These are phyloP conservation scores for Shiraia bambusicola DNA, from an alignment of 2,329 filamentous ascomycete species.

Conservation along the genomic window DNA sequence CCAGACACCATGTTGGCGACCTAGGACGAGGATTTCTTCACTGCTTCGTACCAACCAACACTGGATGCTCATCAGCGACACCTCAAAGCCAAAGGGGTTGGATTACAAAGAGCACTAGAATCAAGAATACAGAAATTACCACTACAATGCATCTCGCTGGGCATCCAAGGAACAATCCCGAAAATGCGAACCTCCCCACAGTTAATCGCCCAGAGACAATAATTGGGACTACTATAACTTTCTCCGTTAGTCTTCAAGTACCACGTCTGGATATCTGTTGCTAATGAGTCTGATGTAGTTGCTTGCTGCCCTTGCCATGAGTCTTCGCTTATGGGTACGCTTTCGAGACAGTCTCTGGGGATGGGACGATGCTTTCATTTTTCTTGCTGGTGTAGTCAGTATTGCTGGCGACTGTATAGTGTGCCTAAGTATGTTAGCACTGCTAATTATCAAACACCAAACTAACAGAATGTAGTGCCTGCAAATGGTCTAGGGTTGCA, in stretches of 20 bases:
- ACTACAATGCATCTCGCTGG: not conserved
- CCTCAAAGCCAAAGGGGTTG: no score
- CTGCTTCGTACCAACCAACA: no score
- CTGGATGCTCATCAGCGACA: no score
- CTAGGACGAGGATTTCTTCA: no score
- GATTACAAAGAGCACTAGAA: no score
- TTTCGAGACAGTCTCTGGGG: constrained; percentile 32
- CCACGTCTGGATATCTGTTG: not conserved
- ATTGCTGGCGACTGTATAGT: constrained; percentile 31
- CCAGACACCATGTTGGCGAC: no score
- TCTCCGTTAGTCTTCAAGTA: constrained; percentile 28
- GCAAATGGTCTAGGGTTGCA: constrained; percentile 38
- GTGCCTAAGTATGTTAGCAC: constrained; percentile 31
- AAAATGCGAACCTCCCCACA: constrained; percentile 32
- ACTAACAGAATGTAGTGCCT: constrained; percentile 29
- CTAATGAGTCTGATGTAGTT: constrained; percentile 17
- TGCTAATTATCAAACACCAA: not conserved
- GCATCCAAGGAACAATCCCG: constrained; percentile 20
- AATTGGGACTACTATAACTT: constrained; percentile 27
- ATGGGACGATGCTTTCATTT: constrained; percentile 41
- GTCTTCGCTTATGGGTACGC: constrained; percentile 36
- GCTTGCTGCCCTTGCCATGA: constrained; percentile 28
- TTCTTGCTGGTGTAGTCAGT: constrained; percentile 28
- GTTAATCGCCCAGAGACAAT: constrained; percentile 35
- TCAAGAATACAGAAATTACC: not conserved